phyloP scores from a whole-genome alignment of 2,329 filamentous ascomycete genomes.

The Trichophyton mentagrophytes region DNA sequence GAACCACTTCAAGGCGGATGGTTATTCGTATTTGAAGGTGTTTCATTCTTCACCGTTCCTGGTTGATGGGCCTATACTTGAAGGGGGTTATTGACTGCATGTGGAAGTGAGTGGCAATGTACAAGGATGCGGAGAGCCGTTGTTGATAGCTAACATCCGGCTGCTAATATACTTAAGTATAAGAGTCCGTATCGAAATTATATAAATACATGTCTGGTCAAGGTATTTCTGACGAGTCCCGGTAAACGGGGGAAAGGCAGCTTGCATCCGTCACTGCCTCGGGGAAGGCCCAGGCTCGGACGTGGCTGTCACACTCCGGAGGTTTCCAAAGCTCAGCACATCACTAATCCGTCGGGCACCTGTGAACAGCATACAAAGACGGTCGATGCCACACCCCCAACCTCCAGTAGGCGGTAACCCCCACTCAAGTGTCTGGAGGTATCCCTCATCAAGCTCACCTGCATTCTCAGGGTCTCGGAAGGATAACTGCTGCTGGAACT shows the following conservation, averaged over 20 bases:
- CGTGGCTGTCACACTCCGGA: constrained; percentile 42
- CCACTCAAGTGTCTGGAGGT: constrained; percentile 71
- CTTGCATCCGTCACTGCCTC: neutral
- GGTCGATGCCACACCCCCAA: constrained; percentile 89
- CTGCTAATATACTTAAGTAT: neutral
- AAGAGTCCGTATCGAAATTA: neutral
- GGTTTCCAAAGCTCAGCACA: constrained; percentile 74
- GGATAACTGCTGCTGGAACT: constrained; percentile 54
- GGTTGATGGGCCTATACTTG: neutral
- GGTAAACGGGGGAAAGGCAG: neutral
- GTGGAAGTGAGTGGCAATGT: neutral
- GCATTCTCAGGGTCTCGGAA: constrained; percentile 37
- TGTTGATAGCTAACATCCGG: neutral
- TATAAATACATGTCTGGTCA: neutral
- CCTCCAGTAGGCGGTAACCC: constrained; percentile 91
- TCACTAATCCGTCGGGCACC: constrained; percentile 69
- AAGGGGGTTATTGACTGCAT: neutral
- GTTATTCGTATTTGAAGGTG: neutral
- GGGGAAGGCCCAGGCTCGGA: neutral
- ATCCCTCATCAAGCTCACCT: constrained; percentile 59
- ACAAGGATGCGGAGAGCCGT: neutral
- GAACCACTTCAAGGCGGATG: neutral
- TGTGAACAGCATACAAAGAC: constrained; percentile 81
- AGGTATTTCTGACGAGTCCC: neutral
- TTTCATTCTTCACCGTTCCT: neutral